Evolutionary conservation across 2,329 filamentous ascomycete genomes (phyloP), one percentile per base, ranked within the genome.

Genomic region (Chaetomium olivaceum): DNA sequence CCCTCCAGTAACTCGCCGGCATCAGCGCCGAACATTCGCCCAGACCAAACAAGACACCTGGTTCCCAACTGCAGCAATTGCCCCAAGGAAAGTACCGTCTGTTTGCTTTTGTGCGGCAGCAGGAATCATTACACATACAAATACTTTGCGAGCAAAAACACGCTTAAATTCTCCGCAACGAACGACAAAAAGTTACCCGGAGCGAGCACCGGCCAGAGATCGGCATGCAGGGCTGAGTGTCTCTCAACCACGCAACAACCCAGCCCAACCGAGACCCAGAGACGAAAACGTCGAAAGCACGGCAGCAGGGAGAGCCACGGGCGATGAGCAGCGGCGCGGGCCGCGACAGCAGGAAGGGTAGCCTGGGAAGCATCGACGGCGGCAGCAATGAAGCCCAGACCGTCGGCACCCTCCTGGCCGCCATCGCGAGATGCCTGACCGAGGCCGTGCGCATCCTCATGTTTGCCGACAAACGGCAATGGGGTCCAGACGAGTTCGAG

Each of bases 401-500:
- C 84, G 83, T 87, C 73, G 85, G 85, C 72, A 81, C 81, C 69
- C 80, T 87, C 73, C 82, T 87, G 74, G 84, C 84, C 73, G 79
- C 79, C 76, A 85, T 87, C 75, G 85, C 85, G 71, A 83, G 79
- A 68, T 78, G 81, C 61, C 74, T 87, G 71, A 79, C 79, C 72
- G 82, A 86, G 69, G 80, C 80, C 65, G 76, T 86, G 70, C 83
- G 83, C 72, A 82, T 82, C 70, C 77, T 87, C 72, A 79, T 79
- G 76, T 80, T 85, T 70, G 81, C 84, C 71, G 85, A 87, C 75
- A 87, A 86, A 76, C 80, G 80, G 54, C 81, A 83, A 67, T 87
- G 85, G 85, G 83, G 81, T 0, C 77, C 79, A 25, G 84, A 87
- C 78, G 85, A 87, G 77, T 82, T 85, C 73, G 85, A 87, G 72